These are phyloP conservation scores for Omphalotus olearius DNA, from an alignment of 1,284 basidiomycete genomes.

Conservation along the genomic window DNA sequence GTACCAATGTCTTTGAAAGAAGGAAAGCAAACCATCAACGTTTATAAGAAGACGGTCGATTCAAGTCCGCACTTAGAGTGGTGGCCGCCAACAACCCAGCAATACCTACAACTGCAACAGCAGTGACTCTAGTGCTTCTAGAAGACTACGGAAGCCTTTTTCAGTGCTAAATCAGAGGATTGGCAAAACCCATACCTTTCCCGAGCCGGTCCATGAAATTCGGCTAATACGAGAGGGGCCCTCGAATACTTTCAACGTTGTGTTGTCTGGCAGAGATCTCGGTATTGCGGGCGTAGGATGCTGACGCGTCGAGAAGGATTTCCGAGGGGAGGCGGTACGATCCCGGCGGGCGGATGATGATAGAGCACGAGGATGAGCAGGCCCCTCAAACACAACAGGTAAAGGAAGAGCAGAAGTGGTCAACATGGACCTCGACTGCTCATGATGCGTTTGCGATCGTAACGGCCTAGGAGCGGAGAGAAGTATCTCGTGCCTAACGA, in stretches of 20 bases:
- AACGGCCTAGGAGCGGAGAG: neutral
- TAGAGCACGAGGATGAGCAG: slow-evolving; percentile 31
- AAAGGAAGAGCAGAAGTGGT: slow-evolving; percentile 31
- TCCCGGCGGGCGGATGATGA: neutral
- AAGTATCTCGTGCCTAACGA: neutral
- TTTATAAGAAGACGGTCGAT: no score
- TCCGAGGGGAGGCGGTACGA: neutral
- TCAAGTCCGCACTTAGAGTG: no score
- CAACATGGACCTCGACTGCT: slow-evolving; percentile 11
- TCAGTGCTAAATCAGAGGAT: no score
- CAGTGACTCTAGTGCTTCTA: no score
- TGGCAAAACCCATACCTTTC: no score
- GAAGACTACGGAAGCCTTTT: no score
- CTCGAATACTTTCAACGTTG: neutral
- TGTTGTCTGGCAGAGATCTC: neutral
- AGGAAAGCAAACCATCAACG: no score
- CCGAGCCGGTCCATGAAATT: neutral
- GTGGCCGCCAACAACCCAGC: no score
- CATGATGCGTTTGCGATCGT: neutral
- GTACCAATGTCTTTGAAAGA: no score
- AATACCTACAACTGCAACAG: no score
- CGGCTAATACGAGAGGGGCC: slow-evolving; percentile 5
- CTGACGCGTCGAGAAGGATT: no score
- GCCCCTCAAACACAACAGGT: slow-evolving; percentile 41
- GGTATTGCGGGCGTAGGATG: no score